Base-by-base conservation (phyloP, 2,329 filamentous ascomycete species). In the Pyrenochaeta sp. region DNA sequence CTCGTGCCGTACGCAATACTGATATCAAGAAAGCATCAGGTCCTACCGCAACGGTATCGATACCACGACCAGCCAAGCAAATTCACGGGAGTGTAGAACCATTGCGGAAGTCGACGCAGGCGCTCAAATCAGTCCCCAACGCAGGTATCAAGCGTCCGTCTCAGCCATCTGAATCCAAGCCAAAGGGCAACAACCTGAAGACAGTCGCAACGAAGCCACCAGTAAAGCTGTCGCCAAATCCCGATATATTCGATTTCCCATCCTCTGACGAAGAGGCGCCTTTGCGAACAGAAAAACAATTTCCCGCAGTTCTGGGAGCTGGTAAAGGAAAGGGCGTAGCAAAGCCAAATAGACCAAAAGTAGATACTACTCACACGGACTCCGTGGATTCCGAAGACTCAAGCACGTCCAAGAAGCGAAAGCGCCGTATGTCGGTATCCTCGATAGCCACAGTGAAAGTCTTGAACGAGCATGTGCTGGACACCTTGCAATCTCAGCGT, bases 341-440 rank as follows among this genome's bases (percentile, higher is more conserved):
- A 11, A 35, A 41, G 18, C 10, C 35, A 1, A 28, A 24, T 18
- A 23, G 29, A 18, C 6, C 47, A 6, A 41, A 24, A 4, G 34
- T 27, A 13, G 32, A 30, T 3, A 4, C 18, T 4, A 44, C 47
- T 9, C 55, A 46, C 7, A 57, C 50, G 19, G 36, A 43, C 2
- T 44, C 40, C 2, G 37, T 35, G 0, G 61, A 64, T 7, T 63
- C 66, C 2, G 65, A 65, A 35, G 56, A 61, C n/a, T 67, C 67
- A 6, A 61, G 54, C 27, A 41, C 53, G 17, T 58, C 59, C 11
- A 62, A 59, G 22, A 69, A 67, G 44, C 61, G 68, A 13, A 71
- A 69, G 44, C 53, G 67, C 28, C 50, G 52, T 20, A 56, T 44
- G 3, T 62, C 61, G 8, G 41, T 53, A 4, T 55, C 53, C 11